These are phyloP conservation scores for Cladophialophora bantiana DNA, from an alignment of 2,329 filamentous ascomycete species.

Conservation along the genomic window DNA sequence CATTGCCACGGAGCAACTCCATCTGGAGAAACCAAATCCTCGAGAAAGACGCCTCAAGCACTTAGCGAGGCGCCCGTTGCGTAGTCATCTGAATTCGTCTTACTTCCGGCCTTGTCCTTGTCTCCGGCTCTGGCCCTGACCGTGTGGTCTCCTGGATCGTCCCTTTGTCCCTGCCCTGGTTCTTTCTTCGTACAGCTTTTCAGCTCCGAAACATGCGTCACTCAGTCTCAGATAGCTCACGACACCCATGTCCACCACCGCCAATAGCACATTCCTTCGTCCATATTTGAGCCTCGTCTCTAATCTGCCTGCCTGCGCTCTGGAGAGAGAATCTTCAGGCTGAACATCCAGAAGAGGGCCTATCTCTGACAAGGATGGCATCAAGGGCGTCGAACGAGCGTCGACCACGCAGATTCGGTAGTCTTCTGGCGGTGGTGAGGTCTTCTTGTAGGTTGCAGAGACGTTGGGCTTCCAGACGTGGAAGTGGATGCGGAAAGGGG, in stretches of 20 bases:
- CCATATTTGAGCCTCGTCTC: constrained; percentile 86
- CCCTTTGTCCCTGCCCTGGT: constrained; percentile 44
- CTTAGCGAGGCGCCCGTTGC: background rate
- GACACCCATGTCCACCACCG: constrained; percentile 87
- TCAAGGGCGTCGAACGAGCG: constrained; percentile 67
- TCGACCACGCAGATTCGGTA: constrained; percentile 85
- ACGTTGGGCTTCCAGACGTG: constrained; percentile 79
- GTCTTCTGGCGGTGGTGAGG: constrained; percentile 77
- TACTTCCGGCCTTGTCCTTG: background rate
- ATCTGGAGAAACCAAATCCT: too few relatives aligned
- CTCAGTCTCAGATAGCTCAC: constrained; percentile 84
- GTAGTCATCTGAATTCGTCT: background rate
- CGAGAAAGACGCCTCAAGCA: background rate
- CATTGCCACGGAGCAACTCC: too few relatives aligned
- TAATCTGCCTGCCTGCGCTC: constrained; percentile 56
- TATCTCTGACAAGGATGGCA: constrained; percentile 78
- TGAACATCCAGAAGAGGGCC: constrained; percentile 74
- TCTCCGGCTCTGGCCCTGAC: constrained; percentile 4
- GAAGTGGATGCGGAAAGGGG: constrained; percentile 76
- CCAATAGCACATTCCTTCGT: constrained; percentile 81
- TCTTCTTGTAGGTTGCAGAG: constrained; percentile 72
- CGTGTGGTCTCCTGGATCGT: constrained; percentile 39
- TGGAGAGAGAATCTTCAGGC: constrained; percentile 69
- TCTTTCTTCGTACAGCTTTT: constrained; percentile 65
- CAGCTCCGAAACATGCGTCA: constrained; percentile 79